phyloP scores from a whole-genome alignment of 2,329 filamentous ascomycete genomes.

The Catunica adiposa region DNA sequence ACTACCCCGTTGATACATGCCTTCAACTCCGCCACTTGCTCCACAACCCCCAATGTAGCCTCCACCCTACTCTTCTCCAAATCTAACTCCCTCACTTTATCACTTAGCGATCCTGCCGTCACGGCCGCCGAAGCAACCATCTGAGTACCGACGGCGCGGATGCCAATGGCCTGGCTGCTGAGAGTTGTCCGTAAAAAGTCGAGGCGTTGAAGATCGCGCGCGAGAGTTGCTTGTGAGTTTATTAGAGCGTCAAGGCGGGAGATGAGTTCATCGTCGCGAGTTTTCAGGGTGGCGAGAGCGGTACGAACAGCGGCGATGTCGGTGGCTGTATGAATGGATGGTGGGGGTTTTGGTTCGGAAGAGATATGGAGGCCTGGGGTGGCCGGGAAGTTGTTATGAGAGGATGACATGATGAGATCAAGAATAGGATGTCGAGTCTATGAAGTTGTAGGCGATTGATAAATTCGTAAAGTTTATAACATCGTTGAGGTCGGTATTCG shows the following conservation, averaged over 20 bases:
- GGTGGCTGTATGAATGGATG: conserved; percentile 49
- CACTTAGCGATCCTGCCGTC: conserved; percentile 72
- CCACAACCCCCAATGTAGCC: conserved; percentile 76
- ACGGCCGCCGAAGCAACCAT: conserved; percentile 78
- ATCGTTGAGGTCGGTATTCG: too few relatives aligned
- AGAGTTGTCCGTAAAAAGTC: conserved; percentile 80
- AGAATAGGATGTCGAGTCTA: too few relatives aligned
- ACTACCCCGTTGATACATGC: conserved; percentile 88
- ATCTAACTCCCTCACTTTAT: conserved; percentile 74
- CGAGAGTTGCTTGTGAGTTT: conserved; percentile 69
- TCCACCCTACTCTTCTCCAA: conserved; percentile 83
- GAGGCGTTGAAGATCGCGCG: conserved; percentile 69
- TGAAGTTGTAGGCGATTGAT: too few relatives aligned
- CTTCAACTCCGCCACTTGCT: conserved; percentile 93
- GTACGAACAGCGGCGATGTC: conserved; percentile 66
- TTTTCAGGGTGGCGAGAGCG: conserved; percentile 57
- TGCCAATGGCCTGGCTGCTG: conserved; percentile 69
- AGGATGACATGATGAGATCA: conserved; percentile 6
- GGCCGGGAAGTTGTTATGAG: neutral
- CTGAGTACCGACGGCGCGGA: conserved; percentile 68
- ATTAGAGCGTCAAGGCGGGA: conserved; percentile 60
- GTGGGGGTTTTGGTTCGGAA: conserved; percentile 16
- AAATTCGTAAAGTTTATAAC: too few relatives aligned
- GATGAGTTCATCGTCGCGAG: conserved; percentile 58
- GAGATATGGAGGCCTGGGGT: conserved; percentile 13